Percentiles rank a stretch among this genome's conserved stretches.
Evolutionary conservation across 2,329 filamentous ascomycete species (phyloP).

Genomic region (Colletotrichum sp.): DNA sequence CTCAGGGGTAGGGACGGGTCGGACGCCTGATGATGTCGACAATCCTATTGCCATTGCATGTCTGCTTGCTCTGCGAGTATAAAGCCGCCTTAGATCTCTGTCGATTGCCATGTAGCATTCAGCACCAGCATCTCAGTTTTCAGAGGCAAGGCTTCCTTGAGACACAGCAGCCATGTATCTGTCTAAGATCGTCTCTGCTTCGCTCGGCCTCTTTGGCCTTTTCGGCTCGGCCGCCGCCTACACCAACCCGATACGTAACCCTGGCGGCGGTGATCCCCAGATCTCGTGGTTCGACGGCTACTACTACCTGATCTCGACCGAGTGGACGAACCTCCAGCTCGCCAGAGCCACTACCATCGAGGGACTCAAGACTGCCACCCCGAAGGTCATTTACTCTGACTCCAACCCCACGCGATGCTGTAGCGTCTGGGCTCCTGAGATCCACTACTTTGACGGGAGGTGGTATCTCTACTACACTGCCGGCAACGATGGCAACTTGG

Average conservation of each 20-base stretch:
- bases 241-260: slow-evolving; percentile 56
- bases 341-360: slow-evolving; percentile 57
- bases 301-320: slow-evolving; percentile 63
- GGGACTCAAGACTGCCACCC: slow-evolving; percentile 58
- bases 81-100: background rate
- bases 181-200: slow-evolving; percentile 1
- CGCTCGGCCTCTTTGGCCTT: slow-evolving; percentile 17
- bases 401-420: slow-evolving; percentile 50
- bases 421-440: slow-evolving; percentile 64
- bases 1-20: background rate
- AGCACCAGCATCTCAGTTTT: background rate
- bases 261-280: slow-evolving; percentile 57
- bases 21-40: background rate
- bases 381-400: slow-evolving; percentile 56
- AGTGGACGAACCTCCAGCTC: slow-evolving; percentile 61
- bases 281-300: slow-evolving; percentile 57
- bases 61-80: background rate
- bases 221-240: slow-evolving; percentile 36
- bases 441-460: slow-evolving; percentile 52
- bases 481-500: slow-evolving; percentile 48
- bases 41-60: background rate
- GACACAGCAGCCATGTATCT: background rate
- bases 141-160: background rate
- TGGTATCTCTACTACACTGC: slow-evolving; percentile 66
- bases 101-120: background rate